A percentile compares a stretch with the other conserved stretches of the same genome.
phyloP scores from a whole-genome alignment of 1,284 basidiomycete species.

The Cryptococcus deneoformans region DNA sequence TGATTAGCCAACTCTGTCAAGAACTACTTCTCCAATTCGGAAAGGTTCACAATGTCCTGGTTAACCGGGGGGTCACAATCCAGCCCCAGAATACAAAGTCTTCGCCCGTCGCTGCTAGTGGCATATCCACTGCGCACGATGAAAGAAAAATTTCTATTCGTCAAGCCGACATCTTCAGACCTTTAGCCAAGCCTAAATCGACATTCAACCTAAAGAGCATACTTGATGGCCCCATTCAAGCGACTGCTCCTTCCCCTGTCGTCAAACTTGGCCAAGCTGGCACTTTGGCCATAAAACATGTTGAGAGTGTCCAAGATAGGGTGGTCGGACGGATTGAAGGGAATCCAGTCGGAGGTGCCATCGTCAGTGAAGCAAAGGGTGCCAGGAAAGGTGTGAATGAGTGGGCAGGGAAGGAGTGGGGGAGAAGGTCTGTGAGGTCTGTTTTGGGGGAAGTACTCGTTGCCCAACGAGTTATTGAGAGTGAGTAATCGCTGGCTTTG shows the following conservation, averaged over 20 bases:
- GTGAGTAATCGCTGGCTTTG: slow-evolving; percentile 21
- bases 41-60: slow-evolving; percentile 18
- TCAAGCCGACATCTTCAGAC: slow-evolving; percentile 40
- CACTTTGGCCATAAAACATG: slow-evolving; percentile 14
- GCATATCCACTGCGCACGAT: slow-evolving; percentile 1
- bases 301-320: slow-evolving; percentile 15
- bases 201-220: slow-evolving; percentile 20
- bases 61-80: neutral
- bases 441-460: slow-evolving; percentile 18
- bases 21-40: slow-evolving; percentile 37
- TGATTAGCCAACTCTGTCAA: slow-evolving; percentile 31
- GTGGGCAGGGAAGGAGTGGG: slow-evolving; percentile 37
- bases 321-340: slow-evolving; percentile 23
- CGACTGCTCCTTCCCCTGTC: slow-evolving; percentile 17
- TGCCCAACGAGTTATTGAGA: slow-evolving; percentile 31
- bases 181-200: slow-evolving; percentile 19
- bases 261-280: slow-evolving; percentile 7
- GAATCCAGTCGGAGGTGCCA: slow-evolving; percentile 10
- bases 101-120: too few relatives aligned
- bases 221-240: slow-evolving; percentile 32
- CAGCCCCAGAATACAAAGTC: too few relatives aligned
- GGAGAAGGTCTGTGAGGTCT: slow-evolving; percentile 17
- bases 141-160: slow-evolving; percentile 25
- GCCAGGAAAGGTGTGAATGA: slow-evolving; percentile 10
- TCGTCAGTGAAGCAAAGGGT: slow-evolving; percentile 17